Conservation (phyloP, 768 basidiomycete species). For the Phlebiopsis gigantea region DNA sequence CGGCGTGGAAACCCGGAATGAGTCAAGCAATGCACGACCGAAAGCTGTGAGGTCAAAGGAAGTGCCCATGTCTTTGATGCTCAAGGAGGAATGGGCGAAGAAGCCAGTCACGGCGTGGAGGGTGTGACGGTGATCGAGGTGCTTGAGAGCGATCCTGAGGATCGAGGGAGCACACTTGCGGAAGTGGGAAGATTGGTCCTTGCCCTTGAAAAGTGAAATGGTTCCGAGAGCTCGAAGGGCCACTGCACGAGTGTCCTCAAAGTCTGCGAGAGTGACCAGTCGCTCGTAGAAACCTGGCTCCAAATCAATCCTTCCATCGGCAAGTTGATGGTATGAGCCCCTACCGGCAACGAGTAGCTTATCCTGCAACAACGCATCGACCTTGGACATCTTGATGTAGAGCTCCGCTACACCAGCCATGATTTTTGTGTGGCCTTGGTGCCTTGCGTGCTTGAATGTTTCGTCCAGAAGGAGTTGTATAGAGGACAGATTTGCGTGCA, state of each 20-base stretch:
- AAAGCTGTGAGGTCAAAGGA: not conserved
- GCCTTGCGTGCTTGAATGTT: conserved; percentile 32
- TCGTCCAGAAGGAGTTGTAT: conserved; percentile 45
- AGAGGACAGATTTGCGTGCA: conserved; percentile 50
- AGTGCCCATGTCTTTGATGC: not conserved
- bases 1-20: not conserved
- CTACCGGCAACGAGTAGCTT: not conserved
- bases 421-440: conserved; percentile 40
- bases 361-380: conserved; percentile 4
- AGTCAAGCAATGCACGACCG: not conserved
- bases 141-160: not conserved
- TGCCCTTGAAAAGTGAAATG: not conserved
- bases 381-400: conserved; percentile 57
- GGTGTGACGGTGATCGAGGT: not conserved
- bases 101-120: not conserved
- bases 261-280: not conserved
- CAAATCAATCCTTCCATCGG: not conserved
- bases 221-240: conserved; percentile 2
- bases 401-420: conserved; percentile 54
- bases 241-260: not conserved
- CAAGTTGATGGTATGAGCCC: not conserved
- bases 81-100: not conserved
- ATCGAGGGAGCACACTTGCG: not conserved
- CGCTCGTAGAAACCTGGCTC: not conserved
- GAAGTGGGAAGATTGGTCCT: not conserved